A percentile compares a stretch with the other conserved stretches of the same genome.
Evolutionary conservation across 176 grass and related monocot species (phyloP).

Genomic region (Themeda triandra): DNA sequence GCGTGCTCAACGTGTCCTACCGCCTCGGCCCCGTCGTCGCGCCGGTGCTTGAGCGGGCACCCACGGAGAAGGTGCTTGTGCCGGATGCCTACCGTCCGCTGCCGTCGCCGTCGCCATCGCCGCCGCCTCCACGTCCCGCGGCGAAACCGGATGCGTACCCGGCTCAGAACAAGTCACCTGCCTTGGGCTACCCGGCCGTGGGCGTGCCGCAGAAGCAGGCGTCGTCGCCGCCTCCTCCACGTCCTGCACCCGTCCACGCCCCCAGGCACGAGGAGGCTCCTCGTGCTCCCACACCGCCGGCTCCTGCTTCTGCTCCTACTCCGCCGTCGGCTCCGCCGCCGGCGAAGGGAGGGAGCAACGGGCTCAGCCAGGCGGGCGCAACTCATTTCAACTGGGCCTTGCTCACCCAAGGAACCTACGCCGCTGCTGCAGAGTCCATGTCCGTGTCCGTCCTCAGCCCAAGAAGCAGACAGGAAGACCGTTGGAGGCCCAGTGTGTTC

Average conservation of each 20-base stretch:
- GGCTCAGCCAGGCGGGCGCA: background rate
- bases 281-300: too few relatives aligned
- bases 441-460: background rate
- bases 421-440: background rate
- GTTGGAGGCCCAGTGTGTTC: background rate
- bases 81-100: too few relatives aligned
- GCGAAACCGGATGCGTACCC: too few relatives aligned
- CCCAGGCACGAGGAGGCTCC: too few relatives aligned
- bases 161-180: background rate
- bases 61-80: background rate
- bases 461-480: background rate
- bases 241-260: background rate
- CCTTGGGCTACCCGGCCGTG: background rate
- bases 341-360: background rate
- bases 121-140: background rate
- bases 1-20: constrained; percentile 62
- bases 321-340: background rate
- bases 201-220: background rate
- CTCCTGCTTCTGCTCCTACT: background rate
- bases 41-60: background rate
- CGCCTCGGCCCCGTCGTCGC: constrained; percentile 44
- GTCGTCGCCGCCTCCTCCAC: background rate
- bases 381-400: background rate
- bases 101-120: too few relatives aligned
- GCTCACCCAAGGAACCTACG: background rate